A percentile compares a stretch with the other conserved stretches of the same genome.
phyloP scores from a whole-genome alignment of 202 grass and related monocot genomes.

The Schoenoplectus tabernaemontani region DNA sequence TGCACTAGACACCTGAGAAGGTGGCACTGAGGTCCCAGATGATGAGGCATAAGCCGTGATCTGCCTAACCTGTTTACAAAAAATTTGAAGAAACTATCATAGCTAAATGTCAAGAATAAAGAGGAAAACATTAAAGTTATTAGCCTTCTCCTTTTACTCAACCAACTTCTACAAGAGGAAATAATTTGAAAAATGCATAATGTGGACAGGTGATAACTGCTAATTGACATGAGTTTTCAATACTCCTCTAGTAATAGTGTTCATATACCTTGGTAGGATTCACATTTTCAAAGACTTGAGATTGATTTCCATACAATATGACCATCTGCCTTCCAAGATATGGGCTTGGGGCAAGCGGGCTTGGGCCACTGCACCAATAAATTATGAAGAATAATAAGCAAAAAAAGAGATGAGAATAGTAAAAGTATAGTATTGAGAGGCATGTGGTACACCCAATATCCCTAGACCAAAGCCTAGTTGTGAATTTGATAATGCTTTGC shows the following conservation, averaged over 20 bases:
- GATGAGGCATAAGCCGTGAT: background rate
- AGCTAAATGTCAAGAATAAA: background rate
- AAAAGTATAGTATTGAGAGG: background rate
- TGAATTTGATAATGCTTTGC: background rate
- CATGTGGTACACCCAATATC: background rate
- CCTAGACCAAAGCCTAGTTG: background rate
- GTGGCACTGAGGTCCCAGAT: background rate
- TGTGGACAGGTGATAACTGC: background rate
- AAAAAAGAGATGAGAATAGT: background rate
- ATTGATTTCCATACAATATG: slow-evolving; percentile 15
- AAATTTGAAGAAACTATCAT: background rate
- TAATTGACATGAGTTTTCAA: background rate
- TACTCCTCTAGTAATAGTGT: background rate
- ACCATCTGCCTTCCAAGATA: slow-evolving; percentile 5
- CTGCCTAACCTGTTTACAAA: background rate
- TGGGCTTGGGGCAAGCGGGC: no score
- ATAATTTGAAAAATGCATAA: background rate
- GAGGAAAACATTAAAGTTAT: background rate
- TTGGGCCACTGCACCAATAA: background rate
- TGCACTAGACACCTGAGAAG: slow-evolving; percentile 4
- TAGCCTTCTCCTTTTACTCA: background rate
- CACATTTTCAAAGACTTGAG: slow-evolving; percentile 15
- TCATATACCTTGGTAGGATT: slow-evolving; percentile 9
- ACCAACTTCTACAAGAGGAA: background rate
- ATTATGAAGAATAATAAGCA: background rate